Base-by-base conservation (phyloP, 1,284 basidiomycete species). In the Leccinum cinnamomeum region DNA sequence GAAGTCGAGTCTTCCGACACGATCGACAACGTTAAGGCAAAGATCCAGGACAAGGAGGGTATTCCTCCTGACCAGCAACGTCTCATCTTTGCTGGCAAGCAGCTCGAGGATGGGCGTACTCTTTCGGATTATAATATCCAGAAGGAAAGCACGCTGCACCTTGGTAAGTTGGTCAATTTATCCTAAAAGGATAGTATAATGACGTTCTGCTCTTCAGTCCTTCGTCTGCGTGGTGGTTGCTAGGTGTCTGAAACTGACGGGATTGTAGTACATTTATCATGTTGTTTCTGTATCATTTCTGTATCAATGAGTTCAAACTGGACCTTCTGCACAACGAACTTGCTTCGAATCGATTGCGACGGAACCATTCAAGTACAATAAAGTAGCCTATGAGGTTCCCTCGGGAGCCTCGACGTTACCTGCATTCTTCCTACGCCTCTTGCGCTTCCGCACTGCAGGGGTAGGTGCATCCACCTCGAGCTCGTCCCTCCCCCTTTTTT, bases 41-140 rank as follows among this genome's bases (percentile, higher is more conserved):
- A 87, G 79, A 90, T 90, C 66, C 89, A 91, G 76, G 90, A 91
- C 77, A 90, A 91, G 82, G 86, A 86, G 61, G 90, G 85, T 6
- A 87, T 87, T 54, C 85, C 85, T 16, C 86, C 86, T 56, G 88
- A 90, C 74, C 88, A 90, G 60, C 88, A 91, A 73, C 87, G 89
- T 56, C 79, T 90, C 33, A 90, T 90, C 79, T 90, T 91, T 67
- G 88, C 89, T 51, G 88, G 88, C 58, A 90, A 90, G 81, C 89
- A 91, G 77, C 80, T 90, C 54, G 86, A 87, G 74, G 85, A 87
- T 64, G 85, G 86, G 16, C 79, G 85, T 51, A 90, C 88, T 53
- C 84, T 89, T 62, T 84, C 83, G 60, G 87, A 88, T 74, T 88
- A 84, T 72, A 76, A 80, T 75, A 88, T 88, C 71, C 89, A 90